phyloP scores from a whole-genome alignment of 768 basidiomycete genomes.

The Suillus hirtellus region DNA sequence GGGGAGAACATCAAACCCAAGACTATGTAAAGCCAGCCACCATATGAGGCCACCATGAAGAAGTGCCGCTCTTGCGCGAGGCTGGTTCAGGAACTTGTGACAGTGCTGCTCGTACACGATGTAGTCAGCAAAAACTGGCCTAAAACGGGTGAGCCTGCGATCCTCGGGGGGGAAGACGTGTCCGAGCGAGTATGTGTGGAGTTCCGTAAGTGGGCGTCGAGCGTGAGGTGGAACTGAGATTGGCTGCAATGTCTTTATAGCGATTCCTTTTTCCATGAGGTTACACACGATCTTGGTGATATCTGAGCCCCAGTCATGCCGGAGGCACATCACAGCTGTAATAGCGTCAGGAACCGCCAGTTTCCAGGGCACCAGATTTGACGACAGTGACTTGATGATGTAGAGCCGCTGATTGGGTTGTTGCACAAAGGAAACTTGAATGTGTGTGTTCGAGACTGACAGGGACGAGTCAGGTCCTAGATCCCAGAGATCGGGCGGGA shows the following conservation, averaged over 20 bases:
- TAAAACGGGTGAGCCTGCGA: background rate
- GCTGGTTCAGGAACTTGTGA: background rate
- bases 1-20: too few species aligned
- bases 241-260: background rate
- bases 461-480: background rate
- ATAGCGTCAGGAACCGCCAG: background rate
- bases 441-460: background rate
- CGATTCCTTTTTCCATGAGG: background rate
- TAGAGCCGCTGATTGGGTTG: background rate
- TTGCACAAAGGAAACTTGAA: background rate
- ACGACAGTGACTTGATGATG: background rate
- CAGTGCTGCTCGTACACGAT: background rate
- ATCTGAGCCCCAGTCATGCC: background rate
- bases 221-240: background rate
- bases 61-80: background rate
- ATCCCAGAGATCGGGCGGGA: background rate
- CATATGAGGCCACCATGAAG: too few species aligned
- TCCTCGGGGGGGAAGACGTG: too few species aligned
- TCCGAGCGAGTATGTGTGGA: background rate
- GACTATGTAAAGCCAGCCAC: too few species aligned
- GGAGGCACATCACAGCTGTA: background rate
- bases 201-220: background rate
- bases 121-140: background rate
- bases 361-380: background rate
- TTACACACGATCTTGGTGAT: background rate